A percentile compares a stretch with the other conserved stretches of the same genome.
phyloP scores from a whole-genome alignment of 345 rosid genomes.

The Heritiera littoralis region DNA sequence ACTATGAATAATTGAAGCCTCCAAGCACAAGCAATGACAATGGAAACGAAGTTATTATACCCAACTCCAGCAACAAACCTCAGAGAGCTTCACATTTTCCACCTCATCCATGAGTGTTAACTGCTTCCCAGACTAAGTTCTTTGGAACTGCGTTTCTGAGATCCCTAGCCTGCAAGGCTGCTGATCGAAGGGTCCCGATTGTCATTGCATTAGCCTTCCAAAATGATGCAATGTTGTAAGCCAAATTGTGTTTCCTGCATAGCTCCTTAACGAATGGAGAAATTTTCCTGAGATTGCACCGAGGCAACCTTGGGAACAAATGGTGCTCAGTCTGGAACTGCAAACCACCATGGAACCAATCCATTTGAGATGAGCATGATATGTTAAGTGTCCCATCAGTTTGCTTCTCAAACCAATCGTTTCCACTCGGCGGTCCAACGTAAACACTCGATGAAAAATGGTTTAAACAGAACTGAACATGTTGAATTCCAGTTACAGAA shows the following conservation, averaged over 20 bases:
- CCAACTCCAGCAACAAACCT: slow-evolving; percentile 14
- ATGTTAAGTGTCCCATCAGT: slow-evolving; percentile 51
- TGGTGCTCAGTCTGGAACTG: slow-evolving; percentile 83
- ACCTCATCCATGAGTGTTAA: slow-evolving; percentile 52
- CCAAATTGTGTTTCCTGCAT: slow-evolving; percentile 59
- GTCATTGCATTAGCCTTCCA: slow-evolving; percentile 56
- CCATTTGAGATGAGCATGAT: slow-evolving; percentile 61
- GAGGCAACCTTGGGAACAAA: slow-evolving; percentile 59
- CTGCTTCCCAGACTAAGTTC: slow-evolving; percentile 65
- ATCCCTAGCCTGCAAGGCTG: slow-evolving; percentile 59
- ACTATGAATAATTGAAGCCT: slow-evolving; percentile 26
- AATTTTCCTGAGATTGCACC: slow-evolving; percentile 47
- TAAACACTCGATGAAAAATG: slow-evolving; percentile 57
- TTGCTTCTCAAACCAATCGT: slow-evolving; percentile 57
- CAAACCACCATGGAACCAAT: slow-evolving; percentile 83
- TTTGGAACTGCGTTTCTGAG: slow-evolving; percentile 41
- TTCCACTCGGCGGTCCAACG: slow-evolving; percentile 49
- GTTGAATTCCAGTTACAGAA: slow-evolving; percentile 50
- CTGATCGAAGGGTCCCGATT: slow-evolving; percentile 34
- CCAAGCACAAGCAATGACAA: slow-evolving; percentile 22
- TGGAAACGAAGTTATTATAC: background rate
- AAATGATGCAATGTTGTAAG: slow-evolving; percentile 44
- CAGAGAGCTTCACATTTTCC: slow-evolving; percentile 17
- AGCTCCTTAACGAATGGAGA: slow-evolving; percentile 54
- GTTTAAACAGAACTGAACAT: slow-evolving; percentile 59